Evolutionary conservation across 2,329 filamentous ascomycete genomes (phyloP).

Genomic region (Colletotrichum sp.): DNA sequence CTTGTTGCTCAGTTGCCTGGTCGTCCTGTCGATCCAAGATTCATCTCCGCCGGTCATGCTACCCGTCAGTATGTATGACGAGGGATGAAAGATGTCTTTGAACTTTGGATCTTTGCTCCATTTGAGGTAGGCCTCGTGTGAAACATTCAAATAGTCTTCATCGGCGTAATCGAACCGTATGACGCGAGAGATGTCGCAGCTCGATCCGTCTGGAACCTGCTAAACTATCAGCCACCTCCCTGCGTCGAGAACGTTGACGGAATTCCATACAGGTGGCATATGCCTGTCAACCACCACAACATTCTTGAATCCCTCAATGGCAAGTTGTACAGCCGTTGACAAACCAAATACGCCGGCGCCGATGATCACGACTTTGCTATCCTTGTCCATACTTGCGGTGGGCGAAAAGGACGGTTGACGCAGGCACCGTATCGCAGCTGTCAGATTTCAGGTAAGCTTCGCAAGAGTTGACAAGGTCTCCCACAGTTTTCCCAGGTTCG

Average conservation of each 20-base stretch:
- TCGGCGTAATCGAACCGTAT: constrained; percentile 66
- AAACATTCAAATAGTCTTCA: constrained; percentile 61
- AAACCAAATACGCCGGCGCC: constrained; percentile 35
- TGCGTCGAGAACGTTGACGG: background rate
- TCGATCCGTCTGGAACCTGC: constrained; percentile 35
- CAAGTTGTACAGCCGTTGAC: constrained; percentile 29
- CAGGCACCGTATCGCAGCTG: background rate
- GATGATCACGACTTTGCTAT: constrained; percentile 26
- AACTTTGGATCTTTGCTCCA: constrained; percentile 20
- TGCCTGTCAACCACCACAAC: constrained; percentile 39
- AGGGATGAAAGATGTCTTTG: constrained; percentile 15
- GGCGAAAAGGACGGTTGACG: background rate
- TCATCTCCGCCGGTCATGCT: constrained; percentile 11
- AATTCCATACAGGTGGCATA: constrained; percentile 30
- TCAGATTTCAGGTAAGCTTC: background rate
- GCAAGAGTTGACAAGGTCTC: background rate
- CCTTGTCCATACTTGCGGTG: background rate
- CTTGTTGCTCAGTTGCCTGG: background rate
- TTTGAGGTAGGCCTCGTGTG: constrained; percentile 39
- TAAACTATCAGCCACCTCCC: background rate
- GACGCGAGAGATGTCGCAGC: constrained; percentile 43
- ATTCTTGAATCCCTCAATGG: constrained; percentile 29
- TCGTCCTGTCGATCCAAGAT: constrained; percentile 6
- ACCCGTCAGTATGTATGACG: background rate
- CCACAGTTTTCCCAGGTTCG: background rate